phyloP scores from a whole-genome alignment of 495 filamentous ascomycete species.

The Neurospora tetrasperma region DNA sequence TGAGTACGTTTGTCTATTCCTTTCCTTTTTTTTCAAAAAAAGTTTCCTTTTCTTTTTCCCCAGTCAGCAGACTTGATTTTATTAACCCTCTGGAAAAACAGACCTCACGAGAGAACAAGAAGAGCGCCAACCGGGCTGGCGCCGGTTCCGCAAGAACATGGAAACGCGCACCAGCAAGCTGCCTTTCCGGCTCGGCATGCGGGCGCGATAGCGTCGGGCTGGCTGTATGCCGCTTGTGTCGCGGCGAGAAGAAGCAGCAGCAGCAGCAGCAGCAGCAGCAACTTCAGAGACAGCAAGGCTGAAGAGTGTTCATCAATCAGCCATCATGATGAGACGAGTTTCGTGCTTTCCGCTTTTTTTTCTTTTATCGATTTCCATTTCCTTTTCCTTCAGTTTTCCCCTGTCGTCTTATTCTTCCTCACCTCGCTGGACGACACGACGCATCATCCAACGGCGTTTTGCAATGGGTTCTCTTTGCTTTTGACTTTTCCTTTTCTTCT shows the following conservation, averaged over 20 bases:
- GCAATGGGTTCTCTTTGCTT: background rate
- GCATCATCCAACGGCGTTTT: background rate
- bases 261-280: background rate
- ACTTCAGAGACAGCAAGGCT: background rate
- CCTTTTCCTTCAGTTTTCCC: background rate
- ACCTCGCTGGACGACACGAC: background rate
- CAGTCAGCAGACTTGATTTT: background rate
- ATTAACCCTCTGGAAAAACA: background rate
- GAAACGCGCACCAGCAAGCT: slow-evolving; percentile 21
- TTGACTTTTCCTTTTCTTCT: background rate
- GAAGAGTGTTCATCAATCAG: background rate
- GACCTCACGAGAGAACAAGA: slow-evolving; percentile 39
- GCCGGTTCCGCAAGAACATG: slow-evolving; percentile 27
- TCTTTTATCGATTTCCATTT: background rate
- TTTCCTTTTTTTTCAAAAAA: background rate
- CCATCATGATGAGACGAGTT: background rate
- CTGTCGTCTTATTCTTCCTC: background rate
- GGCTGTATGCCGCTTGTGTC: background rate
- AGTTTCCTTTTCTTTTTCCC: too few species aligned
- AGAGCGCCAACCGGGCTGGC: slow-evolving; percentile 38
- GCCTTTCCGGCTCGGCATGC: slow-evolving; percentile 24
- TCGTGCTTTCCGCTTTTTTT: background rate
- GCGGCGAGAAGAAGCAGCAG: background rate
- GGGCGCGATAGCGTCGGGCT: background rate
- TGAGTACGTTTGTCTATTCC: slow-evolving; percentile 25